phyloP scores from a whole-genome alignment of 1,284 basidiomycete genomes.

The Spongispora temasekensis region DNA sequence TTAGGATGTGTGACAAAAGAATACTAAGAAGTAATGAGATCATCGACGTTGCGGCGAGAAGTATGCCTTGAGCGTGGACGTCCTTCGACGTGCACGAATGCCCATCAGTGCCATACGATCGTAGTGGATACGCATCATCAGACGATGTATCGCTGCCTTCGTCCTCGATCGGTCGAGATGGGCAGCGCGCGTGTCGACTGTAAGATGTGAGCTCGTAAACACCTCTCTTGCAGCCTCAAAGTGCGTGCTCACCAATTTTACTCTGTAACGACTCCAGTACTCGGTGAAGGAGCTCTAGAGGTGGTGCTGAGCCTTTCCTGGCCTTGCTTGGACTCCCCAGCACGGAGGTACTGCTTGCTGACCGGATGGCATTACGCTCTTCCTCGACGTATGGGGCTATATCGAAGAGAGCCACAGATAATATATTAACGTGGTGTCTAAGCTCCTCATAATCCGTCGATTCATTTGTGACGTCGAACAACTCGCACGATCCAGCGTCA shows the following conservation, averaged over 20 bases:
- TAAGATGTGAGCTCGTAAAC: slow-evolving; percentile 2
- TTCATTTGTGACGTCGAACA: slow-evolving; percentile 48
- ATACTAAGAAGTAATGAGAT: neutral
- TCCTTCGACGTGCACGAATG: slow-evolving; percentile 17
- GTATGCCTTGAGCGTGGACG: slow-evolving; percentile 33
- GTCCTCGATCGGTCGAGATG: slow-evolving; percentile 71
- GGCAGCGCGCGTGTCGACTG: slow-evolving; percentile 70
- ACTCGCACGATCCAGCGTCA: slow-evolving; percentile 28
- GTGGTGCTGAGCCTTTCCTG: slow-evolving; percentile 38
- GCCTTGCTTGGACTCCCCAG: slow-evolving; percentile 36
- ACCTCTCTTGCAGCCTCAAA: neutral
- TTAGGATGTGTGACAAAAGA: neutral
- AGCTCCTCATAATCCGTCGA: slow-evolving; percentile 61
- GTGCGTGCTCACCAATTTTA: slow-evolving; percentile 55
- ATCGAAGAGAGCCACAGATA: slow-evolving; percentile 57
- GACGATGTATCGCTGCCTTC: slow-evolving; percentile 63
- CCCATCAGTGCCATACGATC: slow-evolving; percentile 46
- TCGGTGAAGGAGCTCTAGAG: slow-evolving; percentile 48
- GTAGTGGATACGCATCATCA: slow-evolving; percentile 63
- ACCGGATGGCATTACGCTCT: slow-evolving; percentile 39
- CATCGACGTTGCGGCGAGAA: slow-evolving; percentile 31
- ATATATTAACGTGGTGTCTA: slow-evolving; percentile 51
- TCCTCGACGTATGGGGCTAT: slow-evolving; percentile 55
- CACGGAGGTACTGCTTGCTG: slow-evolving; percentile 4
- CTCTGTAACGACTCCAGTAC: slow-evolving; percentile 55